phyloP scores from a whole-genome alignment of 2,329 filamentous ascomycete species.

The Mariannaea sp. region DNA sequence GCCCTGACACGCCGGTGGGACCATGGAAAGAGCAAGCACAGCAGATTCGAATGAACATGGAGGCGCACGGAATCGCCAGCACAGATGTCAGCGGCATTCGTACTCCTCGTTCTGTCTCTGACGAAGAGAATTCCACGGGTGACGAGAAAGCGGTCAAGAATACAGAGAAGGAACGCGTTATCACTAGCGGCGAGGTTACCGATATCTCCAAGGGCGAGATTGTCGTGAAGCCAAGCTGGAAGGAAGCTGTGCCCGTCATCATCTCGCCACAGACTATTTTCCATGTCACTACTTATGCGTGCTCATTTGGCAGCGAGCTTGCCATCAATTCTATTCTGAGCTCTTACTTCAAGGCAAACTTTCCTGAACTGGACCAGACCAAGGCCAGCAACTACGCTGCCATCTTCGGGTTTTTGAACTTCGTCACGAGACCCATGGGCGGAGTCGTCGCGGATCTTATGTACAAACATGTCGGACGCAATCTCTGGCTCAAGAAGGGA shows the following conservation, averaged over 20 bases:
- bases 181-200: conserved; percentile 57
- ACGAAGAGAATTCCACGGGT: conserved; percentile 43
- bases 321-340: conserved; percentile 65
- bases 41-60: conserved; percentile 58
- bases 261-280: conserved; percentile 60
- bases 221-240: conserved; percentile 60
- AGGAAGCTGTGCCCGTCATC: conserved; percentile 51
- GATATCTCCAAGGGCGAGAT: conserved; percentile 59
- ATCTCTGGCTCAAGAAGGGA: conserved; percentile 44
- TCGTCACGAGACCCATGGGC: conserved; percentile 68
- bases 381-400: conserved; percentile 65
- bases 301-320: conserved; percentile 67
- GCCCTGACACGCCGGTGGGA: conserved; percentile 81
- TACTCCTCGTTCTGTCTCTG: conserved; percentile 39
- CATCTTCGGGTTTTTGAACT: conserved; percentile 77
- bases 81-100: conserved; percentile 54
- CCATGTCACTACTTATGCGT: conserved; percentile 62
- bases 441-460: conserved; percentile 60
- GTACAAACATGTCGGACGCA: conserved; percentile 47
- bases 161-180: conserved; percentile 51
- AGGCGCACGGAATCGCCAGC: conserved; percentile 48
- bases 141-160: conserved; percentile 44
- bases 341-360: conserved; percentile 64
- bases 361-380: conserved; percentile 61
- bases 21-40: conserved; percentile 76